Evolutionary conservation across 352 stramenopile species (phyloP).

Genomic region (Pythium guiyangense): DNA sequence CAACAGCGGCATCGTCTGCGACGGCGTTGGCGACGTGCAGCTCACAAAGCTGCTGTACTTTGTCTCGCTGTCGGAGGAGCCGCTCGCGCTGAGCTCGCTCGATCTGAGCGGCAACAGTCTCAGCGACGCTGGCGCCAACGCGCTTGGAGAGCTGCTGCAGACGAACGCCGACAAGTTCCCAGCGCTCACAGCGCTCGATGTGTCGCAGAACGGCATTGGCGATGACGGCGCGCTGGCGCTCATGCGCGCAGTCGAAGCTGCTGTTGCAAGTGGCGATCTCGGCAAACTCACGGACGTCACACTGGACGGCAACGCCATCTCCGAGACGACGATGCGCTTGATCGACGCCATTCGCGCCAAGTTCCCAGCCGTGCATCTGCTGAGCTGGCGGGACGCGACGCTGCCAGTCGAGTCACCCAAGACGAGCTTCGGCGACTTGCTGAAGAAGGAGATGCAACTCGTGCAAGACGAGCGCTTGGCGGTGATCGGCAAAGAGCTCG

Average conservation of each 20-base stretch:
- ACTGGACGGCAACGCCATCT: not conserved
- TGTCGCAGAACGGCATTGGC: not conserved
- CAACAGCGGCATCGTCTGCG: not conserved
- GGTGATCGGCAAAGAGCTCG: not conserved
- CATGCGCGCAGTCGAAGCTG: not conserved
- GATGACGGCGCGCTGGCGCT: not conserved
- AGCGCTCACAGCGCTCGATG: not conserved
- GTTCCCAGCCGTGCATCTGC: not conserved
- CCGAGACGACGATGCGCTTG: not conserved
- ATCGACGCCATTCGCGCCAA: not conserved
- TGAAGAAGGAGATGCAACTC: not conserved
- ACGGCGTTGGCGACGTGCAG: not conserved
- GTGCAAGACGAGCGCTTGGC: not conserved
- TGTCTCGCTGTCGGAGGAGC: not conserved
- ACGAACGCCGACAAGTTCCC: not conserved
- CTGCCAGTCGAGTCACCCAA: not conserved
- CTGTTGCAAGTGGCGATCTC: not conserved
- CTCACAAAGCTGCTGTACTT: not conserved
- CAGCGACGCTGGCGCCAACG: not conserved
- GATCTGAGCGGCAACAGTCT: constrained; percentile 1
- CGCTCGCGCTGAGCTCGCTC: not conserved
- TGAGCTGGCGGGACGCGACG: not conserved
- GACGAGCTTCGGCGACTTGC: not conserved
- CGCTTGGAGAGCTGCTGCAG: not conserved
- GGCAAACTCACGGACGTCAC: not conserved